Conservation (phyloP, 192 early-diverging fungal species). For the Coemansia sp. region DNA sequence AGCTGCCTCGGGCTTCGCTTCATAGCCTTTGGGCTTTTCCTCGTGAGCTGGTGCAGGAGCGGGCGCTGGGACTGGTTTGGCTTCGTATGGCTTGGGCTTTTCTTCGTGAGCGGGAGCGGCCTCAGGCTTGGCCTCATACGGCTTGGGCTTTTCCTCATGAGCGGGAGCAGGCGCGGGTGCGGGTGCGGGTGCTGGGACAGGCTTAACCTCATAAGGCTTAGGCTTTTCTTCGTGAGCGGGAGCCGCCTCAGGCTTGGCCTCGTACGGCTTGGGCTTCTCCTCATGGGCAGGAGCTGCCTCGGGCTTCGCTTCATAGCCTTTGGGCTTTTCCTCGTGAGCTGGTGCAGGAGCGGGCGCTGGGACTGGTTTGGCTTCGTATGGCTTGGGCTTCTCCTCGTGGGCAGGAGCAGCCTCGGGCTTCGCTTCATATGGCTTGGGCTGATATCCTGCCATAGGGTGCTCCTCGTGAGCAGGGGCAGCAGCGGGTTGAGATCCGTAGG, state of each 20-base stretch:
- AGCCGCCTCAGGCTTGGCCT: not conserved
- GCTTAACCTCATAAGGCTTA: not conserved
- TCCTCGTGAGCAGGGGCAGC: constrained; percentile 28
- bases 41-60: not conserved
- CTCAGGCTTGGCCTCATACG: no score
- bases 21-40: not conserved
- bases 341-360: not conserved
- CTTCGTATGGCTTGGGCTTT: not conserved
- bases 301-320: not conserved
- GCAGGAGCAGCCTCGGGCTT: constrained; percentile 3
- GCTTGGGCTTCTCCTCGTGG: not conserved
- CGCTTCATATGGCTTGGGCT: not conserved
- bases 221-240: not conserved
- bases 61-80: no score
- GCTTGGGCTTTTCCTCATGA: no score
- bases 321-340: constrained; percentile 21
- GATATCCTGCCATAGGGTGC: constrained; percentile 12
- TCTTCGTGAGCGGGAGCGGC: not conserved
- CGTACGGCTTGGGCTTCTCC: not conserved
- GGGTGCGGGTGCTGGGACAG: no score
- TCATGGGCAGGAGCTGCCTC: not conserved
- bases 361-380: not conserved
- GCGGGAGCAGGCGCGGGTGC: no score
- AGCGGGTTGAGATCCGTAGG: constrained; percentile 12
- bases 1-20: no score